Conservation (phyloP, 2,329 filamentous ascomycete genomes). For the Westerdykella aurantiaca region DNA sequence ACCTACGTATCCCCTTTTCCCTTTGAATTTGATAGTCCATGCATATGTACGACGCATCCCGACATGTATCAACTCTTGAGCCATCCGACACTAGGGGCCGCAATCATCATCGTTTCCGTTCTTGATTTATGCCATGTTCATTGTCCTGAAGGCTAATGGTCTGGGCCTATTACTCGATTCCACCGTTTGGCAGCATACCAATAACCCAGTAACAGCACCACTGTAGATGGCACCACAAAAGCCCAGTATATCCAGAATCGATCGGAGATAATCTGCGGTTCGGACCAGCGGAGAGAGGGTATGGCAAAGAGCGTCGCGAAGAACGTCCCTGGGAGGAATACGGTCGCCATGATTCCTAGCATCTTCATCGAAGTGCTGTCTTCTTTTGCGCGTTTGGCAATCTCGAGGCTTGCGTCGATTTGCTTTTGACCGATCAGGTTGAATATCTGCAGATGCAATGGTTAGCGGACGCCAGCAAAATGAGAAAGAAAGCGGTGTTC, state of each 20-base stretch:
- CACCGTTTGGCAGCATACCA: neutral
- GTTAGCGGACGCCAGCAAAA: too few species aligned
- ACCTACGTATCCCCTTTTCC: too few species aligned
- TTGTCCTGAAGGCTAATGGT: too few species aligned
- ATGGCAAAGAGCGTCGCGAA: conserved; percentile 2
- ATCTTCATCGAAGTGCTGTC: conserved; percentile 3
- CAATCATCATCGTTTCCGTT: too few species aligned
- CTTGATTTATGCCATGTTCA: too few species aligned
- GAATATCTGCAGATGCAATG: neutral
- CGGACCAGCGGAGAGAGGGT: neutral
- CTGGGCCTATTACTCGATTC: too few species aligned
- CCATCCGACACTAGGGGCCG: too few species aligned
- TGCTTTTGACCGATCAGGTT: neutral
- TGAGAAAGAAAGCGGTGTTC: too few species aligned
- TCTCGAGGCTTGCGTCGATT: neutral
- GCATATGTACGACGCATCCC: too few species aligned
- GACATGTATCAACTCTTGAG: too few species aligned
- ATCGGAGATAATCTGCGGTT: neutral
- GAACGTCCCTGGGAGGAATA: conserved; percentile 3
- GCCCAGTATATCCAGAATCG: neutral
- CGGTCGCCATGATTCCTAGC: conserved; percentile 1
- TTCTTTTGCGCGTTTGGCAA: neutral
- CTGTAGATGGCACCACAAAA: neutral
- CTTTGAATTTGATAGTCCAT: too few species aligned
- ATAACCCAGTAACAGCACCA: neutral